phyloP scores from a whole-genome alignment of 2,329 filamentous ascomycete genomes.

The Aspergillus texensis region DNA sequence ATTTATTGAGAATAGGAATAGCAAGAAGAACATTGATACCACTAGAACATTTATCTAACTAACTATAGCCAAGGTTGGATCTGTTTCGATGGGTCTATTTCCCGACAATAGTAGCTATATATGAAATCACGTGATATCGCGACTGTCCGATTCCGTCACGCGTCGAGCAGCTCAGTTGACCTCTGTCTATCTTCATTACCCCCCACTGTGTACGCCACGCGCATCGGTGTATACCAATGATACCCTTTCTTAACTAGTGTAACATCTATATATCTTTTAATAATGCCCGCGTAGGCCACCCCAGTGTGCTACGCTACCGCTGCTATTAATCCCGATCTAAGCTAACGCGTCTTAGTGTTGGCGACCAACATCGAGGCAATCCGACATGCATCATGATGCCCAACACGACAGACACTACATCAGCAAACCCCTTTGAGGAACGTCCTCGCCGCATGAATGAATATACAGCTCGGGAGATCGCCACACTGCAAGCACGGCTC shows the following conservation, averaged over 20 bases:
- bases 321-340: slow-evolving; percentile 10
- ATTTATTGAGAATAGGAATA: neutral
- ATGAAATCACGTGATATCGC: slow-evolving; percentile 37
- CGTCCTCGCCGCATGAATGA: slow-evolving; percentile 67
- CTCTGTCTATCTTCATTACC: slow-evolving; percentile 17
- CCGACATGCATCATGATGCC: slow-evolving; percentile 46
- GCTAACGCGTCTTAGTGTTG: slow-evolving; percentile 56
- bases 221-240: neutral
- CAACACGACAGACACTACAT: slow-evolving; percentile 35
- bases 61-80: neutral
- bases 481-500: slow-evolving; percentile 80
- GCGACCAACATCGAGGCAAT: slow-evolving; percentile 64
- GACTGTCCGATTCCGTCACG: slow-evolving; percentile 29
- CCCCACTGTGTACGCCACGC: slow-evolving; percentile 15
- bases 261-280: slow-evolving; percentile 13
- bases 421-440: slow-evolving; percentile 80
- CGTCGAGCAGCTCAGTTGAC: slow-evolving; percentile 12
- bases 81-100: neutral
- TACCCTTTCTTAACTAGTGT: neutral
- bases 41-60: neutral
- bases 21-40: neutral
- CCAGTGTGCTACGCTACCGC: neutral
- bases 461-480: slow-evolving; percentile 89
- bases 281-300: slow-evolving; percentile 52
- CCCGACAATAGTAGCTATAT: neutral